Conservation (phyloP, 257 asterid genomes). For the Solanum paucissectum region DNA sequence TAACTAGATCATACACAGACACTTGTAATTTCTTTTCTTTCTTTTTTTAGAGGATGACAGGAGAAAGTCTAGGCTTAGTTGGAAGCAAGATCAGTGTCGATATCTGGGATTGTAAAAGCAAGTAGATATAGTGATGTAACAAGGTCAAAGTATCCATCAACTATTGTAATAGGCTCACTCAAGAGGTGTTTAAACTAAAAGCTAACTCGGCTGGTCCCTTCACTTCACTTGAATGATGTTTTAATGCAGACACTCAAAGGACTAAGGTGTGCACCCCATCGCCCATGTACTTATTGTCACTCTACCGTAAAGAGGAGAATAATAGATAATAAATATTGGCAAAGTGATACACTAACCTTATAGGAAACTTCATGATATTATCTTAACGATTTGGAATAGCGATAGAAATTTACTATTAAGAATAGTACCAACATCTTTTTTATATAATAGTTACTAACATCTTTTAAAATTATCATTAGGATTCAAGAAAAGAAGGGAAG, state of each 20-base stretch:
- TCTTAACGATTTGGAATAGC: not conserved
- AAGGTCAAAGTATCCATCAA: not conserved
- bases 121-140: not conserved
- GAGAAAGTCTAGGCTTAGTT: not conserved
- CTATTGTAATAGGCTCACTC: not conserved
- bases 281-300: not conserved
- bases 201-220: not conserved
- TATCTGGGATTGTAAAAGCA: not conserved
- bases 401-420: not conserved
- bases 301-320: not conserved
- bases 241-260: not conserved
- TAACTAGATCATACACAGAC: not conserved
- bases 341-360: not conserved
- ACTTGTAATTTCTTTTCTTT: not conserved
- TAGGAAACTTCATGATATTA: not conserved
- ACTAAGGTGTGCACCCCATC: not conserved
- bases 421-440: not conserved
- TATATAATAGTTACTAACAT: not conserved
- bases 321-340: not conserved
- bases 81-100: not conserved
- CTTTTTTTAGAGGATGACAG: not conserved
- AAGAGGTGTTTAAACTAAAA: not conserved
- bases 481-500: not conserved
- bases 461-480: not conserved
- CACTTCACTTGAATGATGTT: not conserved